Conservation (phyloP, 768 basidiomycete genomes). For the Postia placenta region DNA sequence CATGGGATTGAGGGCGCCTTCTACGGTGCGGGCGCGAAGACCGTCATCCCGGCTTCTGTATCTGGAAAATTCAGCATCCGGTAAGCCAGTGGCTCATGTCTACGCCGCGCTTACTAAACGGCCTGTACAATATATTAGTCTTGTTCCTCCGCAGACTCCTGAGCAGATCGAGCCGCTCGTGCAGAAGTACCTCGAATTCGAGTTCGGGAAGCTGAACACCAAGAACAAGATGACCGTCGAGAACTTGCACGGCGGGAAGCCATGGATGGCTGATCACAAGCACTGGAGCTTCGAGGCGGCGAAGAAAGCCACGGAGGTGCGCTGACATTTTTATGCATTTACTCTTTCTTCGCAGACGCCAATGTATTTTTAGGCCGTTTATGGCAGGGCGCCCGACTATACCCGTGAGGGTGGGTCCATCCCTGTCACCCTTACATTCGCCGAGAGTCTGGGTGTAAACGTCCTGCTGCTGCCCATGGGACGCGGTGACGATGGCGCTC, state of each 20-base stretch:
- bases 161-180: slow-evolving; percentile 67
- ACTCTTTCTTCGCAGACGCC: background rate
- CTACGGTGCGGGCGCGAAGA: slow-evolving; percentile 76
- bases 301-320: slow-evolving; percentile 72
- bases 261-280: slow-evolving; percentile 80
- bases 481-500: slow-evolving; percentile 90
- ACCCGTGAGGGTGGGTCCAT: slow-evolving; percentile 94
- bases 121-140: slow-evolving; percentile 27
- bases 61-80: slow-evolving; percentile 94
- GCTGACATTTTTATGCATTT: background rate
- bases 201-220: slow-evolving; percentile 79
- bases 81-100: slow-evolving; percentile 27
- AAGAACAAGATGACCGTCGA: slow-evolving; percentile 80
- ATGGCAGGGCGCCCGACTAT: slow-evolving; percentile 70
- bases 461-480: slow-evolving; percentile 91
- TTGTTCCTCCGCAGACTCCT: slow-evolving; percentile 86
- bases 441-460: slow-evolving; percentile 80
- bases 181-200: slow-evolving; percentile 57
- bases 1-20: slow-evolving; percentile 98
- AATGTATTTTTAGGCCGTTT: slow-evolving; percentile 37
- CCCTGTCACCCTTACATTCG: slow-evolving; percentile 90
- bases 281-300: slow-evolving; percentile 96
- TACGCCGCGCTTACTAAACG: background rate
- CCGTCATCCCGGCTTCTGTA: slow-evolving; percentile 90
- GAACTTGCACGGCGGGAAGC: slow-evolving; percentile 74